Conservation (phyloP, 2,329 filamentous ascomycete genomes). For the Diaporthe velutina region DNA sequence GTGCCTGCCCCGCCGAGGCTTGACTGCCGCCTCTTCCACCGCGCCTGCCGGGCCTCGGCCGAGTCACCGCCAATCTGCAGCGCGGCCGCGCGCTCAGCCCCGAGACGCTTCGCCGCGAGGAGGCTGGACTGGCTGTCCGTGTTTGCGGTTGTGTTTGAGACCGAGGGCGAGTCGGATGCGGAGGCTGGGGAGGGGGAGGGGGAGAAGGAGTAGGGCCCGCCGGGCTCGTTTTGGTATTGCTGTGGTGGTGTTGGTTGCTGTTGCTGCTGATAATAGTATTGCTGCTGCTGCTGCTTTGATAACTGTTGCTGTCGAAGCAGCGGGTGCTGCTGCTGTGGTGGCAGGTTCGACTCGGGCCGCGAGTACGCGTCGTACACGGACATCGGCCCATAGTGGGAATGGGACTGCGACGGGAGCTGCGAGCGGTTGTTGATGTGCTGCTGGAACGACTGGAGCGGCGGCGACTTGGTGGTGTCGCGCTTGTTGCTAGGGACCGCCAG, state of each 20-base stretch:
- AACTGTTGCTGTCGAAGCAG: neutral
- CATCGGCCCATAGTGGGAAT: conserved; percentile 15
- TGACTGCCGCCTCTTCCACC: conserved; percentile 44
- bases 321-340: conserved; percentile 19
- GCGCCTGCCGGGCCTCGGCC: conserved; percentile 42
- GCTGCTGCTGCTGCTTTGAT: conserved; percentile 2
- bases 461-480: conserved; percentile 12
- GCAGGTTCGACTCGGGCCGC: conserved; percentile 26
- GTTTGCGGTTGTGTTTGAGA: conserved; percentile 39
- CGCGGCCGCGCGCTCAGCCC: conserved; percentile 61
- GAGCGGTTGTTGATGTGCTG: conserved; percentile 35
- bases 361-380: conserved; percentile 16
- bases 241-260: neutral
- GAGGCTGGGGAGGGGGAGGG: conserved; percentile 33
- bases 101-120: conserved; percentile 66
- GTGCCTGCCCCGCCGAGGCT: conserved; percentile 37
- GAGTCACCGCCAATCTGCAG: conserved; percentile 53
- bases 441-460: conserved; percentile 29
- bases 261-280: neutral
- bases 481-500: conserved; percentile 10
- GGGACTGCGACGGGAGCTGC: conserved; percentile 30
- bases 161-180: conserved; percentile 3
- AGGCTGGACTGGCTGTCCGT: conserved; percentile 47
- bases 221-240: neutral
- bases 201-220: conserved; percentile 23